Evolutionary conservation across 1,139 yeast genomes (phyloP), one percentile per base, ranked within the genome.

Genomic region (Yamadazyma triangularis): DNA sequence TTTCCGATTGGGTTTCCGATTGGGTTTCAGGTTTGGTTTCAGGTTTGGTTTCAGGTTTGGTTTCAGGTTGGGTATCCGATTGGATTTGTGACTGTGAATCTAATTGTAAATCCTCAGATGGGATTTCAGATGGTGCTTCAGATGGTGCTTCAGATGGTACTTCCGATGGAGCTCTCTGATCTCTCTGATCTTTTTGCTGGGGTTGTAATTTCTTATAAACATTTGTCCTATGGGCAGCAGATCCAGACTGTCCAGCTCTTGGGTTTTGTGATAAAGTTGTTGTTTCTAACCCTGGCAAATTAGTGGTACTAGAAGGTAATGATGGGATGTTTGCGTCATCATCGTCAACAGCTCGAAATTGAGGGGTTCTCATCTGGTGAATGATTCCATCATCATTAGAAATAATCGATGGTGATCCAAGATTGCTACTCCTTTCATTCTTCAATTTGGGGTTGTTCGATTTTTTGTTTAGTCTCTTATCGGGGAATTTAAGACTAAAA

Each of bases 341-440:
- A 9, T 53, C 63, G 10, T 58, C 63, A 1, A 43, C 51, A 1
- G 61, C 58, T 25, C 55, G 39, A 32, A 65, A 61, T 31, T 56
- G 56, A 0, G 70, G 68, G 1, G 67, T 56, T 30, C 51, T 47
- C 43, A 66, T 48, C 14, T 58, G 66, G 14, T 61, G 60, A 23
- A 60, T 56, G 8, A 65, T 56, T 16, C 60, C 68, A 30, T 59
- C 68, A 31, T 58, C 59, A 34, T 62, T 63, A 5, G 68, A 54
- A 23, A 66, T 59, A 19, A 64, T 55, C 1, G 68, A 58, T 2
- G 67, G 66, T 1, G 67, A 48, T 15, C 39, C 35, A 8, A 42
- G 30, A 3, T 36, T 36, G 8, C 40, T 27, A 12, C 28, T 29
- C n/a, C 33, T 38, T 25, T 23, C 27, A 4, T 31, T 30, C 26